phyloP scores from a whole-genome alignment of 73 alveolate genomes.

The Paramecium sexaurelia region DNA sequence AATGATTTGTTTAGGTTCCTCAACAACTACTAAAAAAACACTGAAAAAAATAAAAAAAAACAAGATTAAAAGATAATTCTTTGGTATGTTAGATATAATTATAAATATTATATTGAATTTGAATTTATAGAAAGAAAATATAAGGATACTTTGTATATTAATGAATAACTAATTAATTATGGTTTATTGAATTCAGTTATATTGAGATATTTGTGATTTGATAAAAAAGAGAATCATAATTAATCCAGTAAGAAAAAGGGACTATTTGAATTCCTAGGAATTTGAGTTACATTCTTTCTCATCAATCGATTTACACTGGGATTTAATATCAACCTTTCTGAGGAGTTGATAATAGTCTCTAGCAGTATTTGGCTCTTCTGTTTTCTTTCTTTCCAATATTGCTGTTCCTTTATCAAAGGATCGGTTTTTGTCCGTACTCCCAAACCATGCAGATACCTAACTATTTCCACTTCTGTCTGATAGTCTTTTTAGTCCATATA shows the following conservation, averaged over 20 bases:
- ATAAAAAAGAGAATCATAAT: not conserved
- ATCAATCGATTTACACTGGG: not conserved
- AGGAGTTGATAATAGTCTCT: not conserved
- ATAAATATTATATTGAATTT: not conserved
- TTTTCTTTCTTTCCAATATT: constrained; percentile 36
- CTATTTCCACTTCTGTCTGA: constrained; percentile 1
- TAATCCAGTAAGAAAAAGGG: constrained; percentile 21
- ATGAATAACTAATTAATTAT: constrained; percentile 21
- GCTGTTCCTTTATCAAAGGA: not conserved
- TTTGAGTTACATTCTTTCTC: not conserved
- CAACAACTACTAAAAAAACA: too few relatives aligned
- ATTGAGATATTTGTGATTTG: not conserved
- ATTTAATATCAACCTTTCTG: not conserved
- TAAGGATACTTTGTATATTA: constrained; percentile 31
- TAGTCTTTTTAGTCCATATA: not conserved
- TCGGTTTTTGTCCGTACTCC: constrained; percentile 21
- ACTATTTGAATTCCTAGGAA: not conserved
- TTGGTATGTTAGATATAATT: constrained; percentile 55
- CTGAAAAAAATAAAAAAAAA: too few relatives aligned
- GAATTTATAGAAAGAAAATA: constrained; percentile 37
- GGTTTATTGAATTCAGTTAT: not conserved
- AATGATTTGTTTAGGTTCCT: constrained; percentile 60
- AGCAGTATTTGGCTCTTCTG: not conserved
- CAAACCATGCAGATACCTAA: constrained; percentile 20
- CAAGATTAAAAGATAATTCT: constrained; percentile 51